Conservation (phyloP, 1,139 yeast genomes). For the Blastobotrys malaysiensis region DNA sequence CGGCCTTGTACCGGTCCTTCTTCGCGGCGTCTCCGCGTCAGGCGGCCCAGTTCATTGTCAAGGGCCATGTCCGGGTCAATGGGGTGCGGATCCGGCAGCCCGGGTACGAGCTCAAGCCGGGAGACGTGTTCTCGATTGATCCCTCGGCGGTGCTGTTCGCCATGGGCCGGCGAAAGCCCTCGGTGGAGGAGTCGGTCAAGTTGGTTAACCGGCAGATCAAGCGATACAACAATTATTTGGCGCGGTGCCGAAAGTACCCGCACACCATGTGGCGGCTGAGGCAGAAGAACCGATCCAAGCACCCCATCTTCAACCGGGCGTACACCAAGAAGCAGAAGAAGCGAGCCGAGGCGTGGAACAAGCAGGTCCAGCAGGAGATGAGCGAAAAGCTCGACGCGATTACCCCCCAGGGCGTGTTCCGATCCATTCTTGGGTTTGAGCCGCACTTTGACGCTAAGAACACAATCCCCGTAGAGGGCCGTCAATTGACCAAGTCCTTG, state of each 20-base stretch:
- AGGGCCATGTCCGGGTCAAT: slow-evolving; percentile 81
- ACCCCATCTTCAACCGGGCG: slow-evolving; percentile 27
- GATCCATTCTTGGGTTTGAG: slow-evolving; percentile 34
- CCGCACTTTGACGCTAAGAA: slow-evolving; percentile 30
- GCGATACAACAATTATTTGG: slow-evolving; percentile 70
- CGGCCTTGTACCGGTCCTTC: slow-evolving; percentile 85
- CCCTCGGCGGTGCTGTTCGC: slow-evolving; percentile 86
- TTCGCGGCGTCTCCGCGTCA: slow-evolving; percentile 93
- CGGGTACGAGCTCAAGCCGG: slow-evolving; percentile 69
- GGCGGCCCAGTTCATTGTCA: slow-evolving; percentile 81
- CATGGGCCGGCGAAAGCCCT: slow-evolving; percentile 78
- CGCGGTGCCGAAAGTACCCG: slow-evolving; percentile 53
- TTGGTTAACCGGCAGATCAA: slow-evolving; percentile 66
- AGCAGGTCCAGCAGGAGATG: slow-evolving; percentile 33
- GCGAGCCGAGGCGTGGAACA: slow-evolving; percentile 25
- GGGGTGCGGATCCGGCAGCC: slow-evolving; percentile 76
- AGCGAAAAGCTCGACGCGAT: slow-evolving; percentile 26
- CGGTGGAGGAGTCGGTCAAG: slow-evolving; percentile 58
- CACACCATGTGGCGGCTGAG: slow-evolving; percentile 52
- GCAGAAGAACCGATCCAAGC: slow-evolving; percentile 36
- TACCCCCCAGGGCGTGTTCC: slow-evolving; percentile 40
- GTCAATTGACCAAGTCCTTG: slow-evolving; percentile 22
- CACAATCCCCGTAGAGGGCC: slow-evolving; percentile 21
- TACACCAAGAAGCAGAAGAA: slow-evolving; percentile 15
- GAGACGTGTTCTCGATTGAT: slow-evolving; percentile 79